Evolutionary conservation across 2,329 filamentous ascomycete genomes (phyloP).

Genomic region (Thelonectria olida): DNA sequence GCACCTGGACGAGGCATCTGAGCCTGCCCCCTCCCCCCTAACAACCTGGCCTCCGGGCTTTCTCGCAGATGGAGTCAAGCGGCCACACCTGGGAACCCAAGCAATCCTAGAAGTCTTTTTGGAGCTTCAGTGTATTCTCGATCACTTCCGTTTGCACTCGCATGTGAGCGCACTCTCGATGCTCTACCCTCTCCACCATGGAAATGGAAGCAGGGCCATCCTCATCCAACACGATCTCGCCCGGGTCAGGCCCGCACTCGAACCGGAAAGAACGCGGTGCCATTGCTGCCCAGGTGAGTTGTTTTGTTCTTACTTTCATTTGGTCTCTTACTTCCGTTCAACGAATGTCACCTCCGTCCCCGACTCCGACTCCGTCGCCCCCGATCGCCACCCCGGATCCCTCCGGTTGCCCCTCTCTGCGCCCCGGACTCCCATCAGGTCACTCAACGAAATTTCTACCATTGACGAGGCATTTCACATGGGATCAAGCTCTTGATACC

Average conservation of each 20-base stretch:
- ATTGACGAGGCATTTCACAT: not conserved
- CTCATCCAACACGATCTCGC: slow-evolving; percentile 44
- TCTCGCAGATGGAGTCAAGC: slow-evolving; percentile 35
- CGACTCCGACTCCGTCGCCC: slow-evolving; percentile 9
- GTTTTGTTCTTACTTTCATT: not conserved
- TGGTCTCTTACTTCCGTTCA: not conserved
- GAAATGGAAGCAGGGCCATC: slow-evolving; percentile 39
- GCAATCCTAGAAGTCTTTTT: slow-evolving; percentile 35
- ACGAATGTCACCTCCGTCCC: slow-evolving; percentile 1
- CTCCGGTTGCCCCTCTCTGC: slow-evolving; percentile 13
- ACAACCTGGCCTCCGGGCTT: slow-evolving; percentile 14
- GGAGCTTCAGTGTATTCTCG: slow-evolving; percentile 30
- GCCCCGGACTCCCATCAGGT: not conserved
- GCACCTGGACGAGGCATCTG: slow-evolving; percentile 17
- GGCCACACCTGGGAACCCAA: slow-evolving; percentile 23
- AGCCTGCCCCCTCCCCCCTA: slow-evolving; percentile 27
- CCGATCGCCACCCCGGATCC: slow-evolving; percentile 5
- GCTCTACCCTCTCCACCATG: slow-evolving; percentile 34
- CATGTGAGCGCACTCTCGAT: slow-evolving; percentile 31
- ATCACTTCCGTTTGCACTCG: slow-evolving; percentile 18
- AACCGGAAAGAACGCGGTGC: slow-evolving; percentile 51
- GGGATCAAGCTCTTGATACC: not conserved
- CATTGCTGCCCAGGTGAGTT: slow-evolving; percentile 50
- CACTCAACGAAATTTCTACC: not conserved
- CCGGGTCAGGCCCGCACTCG: slow-evolving; percentile 43